A percentile compares a stretch with the other conserved stretches of the same genome.
These are phyloP conservation scores for Tubosaeta brunneosetosa DNA, from an alignment of 768 basidiomycete genomes.

Conservation along the genomic window DNA sequence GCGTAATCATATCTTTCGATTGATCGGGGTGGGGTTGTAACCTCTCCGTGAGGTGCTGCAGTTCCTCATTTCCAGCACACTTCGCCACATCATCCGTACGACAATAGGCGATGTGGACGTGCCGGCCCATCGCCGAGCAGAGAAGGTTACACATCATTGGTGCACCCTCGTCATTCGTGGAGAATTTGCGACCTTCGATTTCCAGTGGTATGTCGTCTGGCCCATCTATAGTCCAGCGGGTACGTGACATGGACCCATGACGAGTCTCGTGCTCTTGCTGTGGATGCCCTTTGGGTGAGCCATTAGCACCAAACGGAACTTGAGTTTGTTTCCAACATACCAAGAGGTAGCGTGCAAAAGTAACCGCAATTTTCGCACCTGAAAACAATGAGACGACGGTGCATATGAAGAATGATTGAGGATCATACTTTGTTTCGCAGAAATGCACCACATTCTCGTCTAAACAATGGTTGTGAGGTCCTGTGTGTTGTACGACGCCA, in stretches of 20 bases:
- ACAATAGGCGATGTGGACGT: too few relatives aligned
- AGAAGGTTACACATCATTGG: too few relatives aligned
- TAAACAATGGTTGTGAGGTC: constrained; percentile 44
- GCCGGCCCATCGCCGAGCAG: too few relatives aligned
- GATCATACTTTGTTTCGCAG: constrained; percentile 44
- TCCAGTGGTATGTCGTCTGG: too few relatives aligned
- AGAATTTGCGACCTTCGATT: too few relatives aligned
- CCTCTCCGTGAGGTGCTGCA: constrained; percentile 3
- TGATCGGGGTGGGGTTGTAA: constrained; percentile 44
- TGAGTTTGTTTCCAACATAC: constrained; percentile 25
- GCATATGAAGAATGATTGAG: neutral
- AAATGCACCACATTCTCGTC: constrained; percentile 47
- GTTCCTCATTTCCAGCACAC: too few relatives aligned
- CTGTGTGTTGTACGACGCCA: constrained; percentile 40
- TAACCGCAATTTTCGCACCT: constrained; percentile 57
- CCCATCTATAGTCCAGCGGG: constrained; percentile 13
- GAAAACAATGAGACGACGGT: neutral
- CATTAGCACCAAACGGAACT: neutral
- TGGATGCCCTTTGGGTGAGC: constrained; percentile 40
- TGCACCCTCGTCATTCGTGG: too few relatives aligned
- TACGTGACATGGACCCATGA: constrained; percentile 51
- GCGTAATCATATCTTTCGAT: constrained; percentile 52
- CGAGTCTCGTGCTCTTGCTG: constrained; percentile 59
- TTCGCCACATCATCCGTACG: too few relatives aligned
- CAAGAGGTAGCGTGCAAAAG: constrained; percentile 52